Evolutionary conservation across 75 land plant genomes (phyloP).

Genomic region (Cupressus sempervirens): DNA sequence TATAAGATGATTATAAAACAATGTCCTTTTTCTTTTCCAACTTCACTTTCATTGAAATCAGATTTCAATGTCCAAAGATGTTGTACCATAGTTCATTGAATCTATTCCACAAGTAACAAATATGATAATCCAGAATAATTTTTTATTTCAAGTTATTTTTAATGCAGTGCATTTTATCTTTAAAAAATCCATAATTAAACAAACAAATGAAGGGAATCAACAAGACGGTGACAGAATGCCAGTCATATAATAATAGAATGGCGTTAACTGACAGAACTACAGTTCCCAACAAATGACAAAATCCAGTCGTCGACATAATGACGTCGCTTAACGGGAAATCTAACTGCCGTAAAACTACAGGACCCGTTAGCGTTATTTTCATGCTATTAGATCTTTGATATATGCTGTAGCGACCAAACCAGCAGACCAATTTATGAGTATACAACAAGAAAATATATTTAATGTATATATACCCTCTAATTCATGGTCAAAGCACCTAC

Average conservation of each 20-base stretch:
- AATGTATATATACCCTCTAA: not conserved
- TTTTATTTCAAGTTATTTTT: too few species aligned
- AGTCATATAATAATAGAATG: not conserved
- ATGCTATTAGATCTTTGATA: not conserved
- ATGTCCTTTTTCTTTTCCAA: too few species aligned
- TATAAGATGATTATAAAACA: too few species aligned
- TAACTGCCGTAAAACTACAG: not conserved
- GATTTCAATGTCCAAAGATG: too few species aligned
- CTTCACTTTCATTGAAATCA: too few species aligned
- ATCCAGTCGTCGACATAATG: not conserved
- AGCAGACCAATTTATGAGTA: not conserved
- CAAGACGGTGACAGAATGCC: too few species aligned
- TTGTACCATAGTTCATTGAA: too few species aligned
- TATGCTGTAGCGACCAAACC: not conserved
- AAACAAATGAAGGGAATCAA: too few species aligned
- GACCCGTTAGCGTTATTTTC: constrained; percentile 5
- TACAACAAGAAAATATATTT: not conserved
- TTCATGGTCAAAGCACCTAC: not conserved
- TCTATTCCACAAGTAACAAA: too few species aligned
- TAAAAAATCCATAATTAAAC: too few species aligned
- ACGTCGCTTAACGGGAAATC: not conserved
- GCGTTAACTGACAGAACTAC: not conserved
- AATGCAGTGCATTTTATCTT: too few species aligned
- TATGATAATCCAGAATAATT: too few species aligned
- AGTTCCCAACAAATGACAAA: not conserved